Evolutionary conservation across 2,329 filamentous ascomycete genomes (phyloP).

Genomic region (Claviceps digitariae): DNA sequence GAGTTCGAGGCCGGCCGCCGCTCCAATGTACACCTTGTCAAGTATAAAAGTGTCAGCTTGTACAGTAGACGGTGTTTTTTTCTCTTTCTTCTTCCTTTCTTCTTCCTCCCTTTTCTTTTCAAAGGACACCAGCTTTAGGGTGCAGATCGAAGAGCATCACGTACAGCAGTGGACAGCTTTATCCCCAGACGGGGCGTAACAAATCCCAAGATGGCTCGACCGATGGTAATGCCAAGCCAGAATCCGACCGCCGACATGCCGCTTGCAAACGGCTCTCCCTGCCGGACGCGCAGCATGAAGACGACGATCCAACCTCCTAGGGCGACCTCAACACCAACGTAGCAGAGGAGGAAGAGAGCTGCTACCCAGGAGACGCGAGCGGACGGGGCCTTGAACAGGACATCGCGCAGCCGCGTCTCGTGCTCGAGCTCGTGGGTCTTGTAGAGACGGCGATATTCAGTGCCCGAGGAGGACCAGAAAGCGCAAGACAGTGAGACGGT

Average conservation of each 20-base stretch:
- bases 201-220: constrained; percentile 53
- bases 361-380: background rate
- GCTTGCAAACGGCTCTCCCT: constrained; percentile 51
- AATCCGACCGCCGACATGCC: constrained; percentile 63
- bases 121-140: no score
- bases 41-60: background rate
- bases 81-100: background rate
- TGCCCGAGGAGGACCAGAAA: background rate
- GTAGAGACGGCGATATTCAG: background rate
- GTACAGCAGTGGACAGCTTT: background rate
- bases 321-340: constrained; percentile 27
- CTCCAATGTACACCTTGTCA: constrained; percentile 39
- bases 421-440: background rate
- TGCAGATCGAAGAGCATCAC: no score
- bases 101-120: background rate
- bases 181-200: constrained; percentile 53
- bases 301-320: constrained; percentile 69
- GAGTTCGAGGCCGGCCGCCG: constrained; percentile 48
- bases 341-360: background rate
- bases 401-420: background rate
- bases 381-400: background rate
- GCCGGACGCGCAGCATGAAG: constrained; percentile 62
- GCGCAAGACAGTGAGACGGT: background rate
- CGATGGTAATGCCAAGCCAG: constrained; percentile 65
- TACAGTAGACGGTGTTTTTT: background rate